These are phyloP conservation scores for Aegle marmelos DNA, from an alignment of 345 rosid genomes.

Conservation along the genomic window DNA sequence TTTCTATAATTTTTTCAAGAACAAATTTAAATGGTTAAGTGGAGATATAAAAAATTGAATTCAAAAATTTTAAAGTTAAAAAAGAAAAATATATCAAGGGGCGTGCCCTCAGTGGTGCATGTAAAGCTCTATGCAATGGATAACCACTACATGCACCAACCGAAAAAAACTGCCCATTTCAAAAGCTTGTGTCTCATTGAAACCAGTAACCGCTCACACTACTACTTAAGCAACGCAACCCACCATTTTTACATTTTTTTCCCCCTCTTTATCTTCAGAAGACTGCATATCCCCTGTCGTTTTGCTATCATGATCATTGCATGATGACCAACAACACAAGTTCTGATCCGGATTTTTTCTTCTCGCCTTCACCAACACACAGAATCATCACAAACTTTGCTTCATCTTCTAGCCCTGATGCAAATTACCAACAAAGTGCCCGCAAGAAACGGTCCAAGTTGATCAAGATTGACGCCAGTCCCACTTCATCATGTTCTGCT, in stretches of 20 bases:
- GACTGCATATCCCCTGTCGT: not conserved
- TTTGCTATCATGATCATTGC: not conserved
- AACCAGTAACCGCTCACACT: slow-evolving; percentile 27
- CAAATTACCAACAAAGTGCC: slow-evolving; percentile 29
- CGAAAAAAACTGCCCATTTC: slow-evolving; percentile 32
- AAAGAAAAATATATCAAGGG: not conserved
- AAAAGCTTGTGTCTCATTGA: slow-evolving; percentile 10
- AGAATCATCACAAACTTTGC: slow-evolving; percentile 19
- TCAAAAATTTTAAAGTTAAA: too few relatives aligned
- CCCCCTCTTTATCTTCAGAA: slow-evolving; percentile 1
- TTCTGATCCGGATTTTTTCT: slow-evolving; percentile 23
- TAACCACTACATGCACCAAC: slow-evolving; percentile 29
- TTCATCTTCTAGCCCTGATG: slow-evolving; percentile 27
- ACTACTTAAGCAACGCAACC: slow-evolving; percentile 34
- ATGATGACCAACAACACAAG: slow-evolving; percentile 25
- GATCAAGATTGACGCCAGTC: slow-evolving; percentile 23
- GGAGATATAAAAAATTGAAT: not conserved
- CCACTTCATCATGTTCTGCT: slow-evolving; percentile 12
- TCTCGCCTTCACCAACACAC: slow-evolving; percentile 21
- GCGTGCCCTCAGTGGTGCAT: not conserved
- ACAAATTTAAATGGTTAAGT: not conserved
- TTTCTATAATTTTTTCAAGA: not conserved
- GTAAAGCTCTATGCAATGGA: not conserved
- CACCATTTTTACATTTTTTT: slow-evolving; percentile 21
- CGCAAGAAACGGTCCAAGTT: slow-evolving; percentile 50